These are phyloP conservation scores for Leccinum subgranulosum DNA, from an alignment of 768 basidiomycete genomes.

Conservation along the genomic window DNA sequence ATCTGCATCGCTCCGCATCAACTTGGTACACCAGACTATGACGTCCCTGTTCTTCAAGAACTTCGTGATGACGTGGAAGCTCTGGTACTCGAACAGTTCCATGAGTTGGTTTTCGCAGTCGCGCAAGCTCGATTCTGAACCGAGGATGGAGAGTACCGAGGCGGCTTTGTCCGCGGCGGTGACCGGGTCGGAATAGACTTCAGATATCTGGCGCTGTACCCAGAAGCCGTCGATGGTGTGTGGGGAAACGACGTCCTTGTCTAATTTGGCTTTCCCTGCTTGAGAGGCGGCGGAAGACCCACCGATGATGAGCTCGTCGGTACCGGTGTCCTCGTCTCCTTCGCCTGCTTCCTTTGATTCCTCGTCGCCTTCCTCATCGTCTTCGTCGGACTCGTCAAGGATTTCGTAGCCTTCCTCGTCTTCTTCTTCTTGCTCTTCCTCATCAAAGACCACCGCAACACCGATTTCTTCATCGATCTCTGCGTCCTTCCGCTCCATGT, in stretches of 20 bases:
- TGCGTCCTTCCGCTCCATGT: constrained; percentile 75
- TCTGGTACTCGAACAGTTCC: constrained; percentile 93
- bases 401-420: constrained; percentile 90
- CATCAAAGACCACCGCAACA: constrained; percentile 97
- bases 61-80: constrained; percentile 84
- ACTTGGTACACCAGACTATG: constrained; percentile 96
- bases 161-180: constrained; percentile 91
- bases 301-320: constrained; percentile 79
- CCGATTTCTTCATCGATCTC: constrained; percentile 95
- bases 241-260: constrained; percentile 81
- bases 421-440: constrained; percentile 93
- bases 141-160: constrained; percentile 78
- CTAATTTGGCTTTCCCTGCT: constrained; percentile 49
- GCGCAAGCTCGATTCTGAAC: constrained; percentile 81
- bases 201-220: constrained; percentile 92
- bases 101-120: constrained; percentile 96
- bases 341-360: constrained; percentile 42
- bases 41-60: constrained; percentile 96
- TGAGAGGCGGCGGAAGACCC: constrained; percentile 52
- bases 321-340: constrained; percentile 45
- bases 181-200: constrained; percentile 90
- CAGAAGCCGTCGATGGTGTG: constrained; percentile 96
- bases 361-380: constrained; percentile 53
- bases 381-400: constrained; percentile 76
- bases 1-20: constrained; percentile 85